Evolutionary conservation across 1,139 yeast species (phyloP), one percentile per base, ranked within the genome.

Genomic region (Debaryomyces psychrophilus): DNA sequence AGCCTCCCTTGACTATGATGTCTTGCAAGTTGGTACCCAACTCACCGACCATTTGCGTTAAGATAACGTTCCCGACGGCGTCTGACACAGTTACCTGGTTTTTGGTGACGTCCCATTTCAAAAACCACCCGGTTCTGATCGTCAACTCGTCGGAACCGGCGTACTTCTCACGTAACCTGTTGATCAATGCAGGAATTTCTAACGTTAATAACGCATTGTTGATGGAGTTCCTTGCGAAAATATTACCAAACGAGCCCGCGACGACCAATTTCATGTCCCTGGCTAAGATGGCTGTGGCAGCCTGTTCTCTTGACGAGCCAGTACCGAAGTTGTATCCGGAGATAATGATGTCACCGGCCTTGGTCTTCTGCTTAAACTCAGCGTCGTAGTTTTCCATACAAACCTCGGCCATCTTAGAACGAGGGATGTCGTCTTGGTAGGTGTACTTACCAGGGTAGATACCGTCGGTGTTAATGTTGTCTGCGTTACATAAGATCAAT

Each of bases 301-400:
- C 99, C 71, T 93, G 99, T 67, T 93, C 99, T 71, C 99, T 85
- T n/a, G 97, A 90, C 5, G 98, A 90, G 38, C 99, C 99, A 15
- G 98, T 92, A 57, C 99, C 99, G 63, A 93, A 93, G 65, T 95
- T 95, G 76, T 74, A 95, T 17, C 99, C 99, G 47, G 93, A 83
- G 44, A 93, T 81, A 47, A 93, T 82, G 54, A 93, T 90, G 66
- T 93, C 99, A 46, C 95, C 90, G 6, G 96, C 80, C 54, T 83
- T 76, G 35, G 96, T 89, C 74, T 90, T 90, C 41, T 69, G 54
- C 46, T 86, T 83, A 67, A 93, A 93, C 55, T 92, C 95, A 15
- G 88, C 67, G 67, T 93, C 99, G 68, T 95, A 93, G 72, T 93
- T 93, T 69, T 93, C 99, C 99, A 93, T 95, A 73, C 99, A 95